Base-by-base conservation (phyloP, 164 flowering plant genomes). In the Annona cherimola region DNA sequence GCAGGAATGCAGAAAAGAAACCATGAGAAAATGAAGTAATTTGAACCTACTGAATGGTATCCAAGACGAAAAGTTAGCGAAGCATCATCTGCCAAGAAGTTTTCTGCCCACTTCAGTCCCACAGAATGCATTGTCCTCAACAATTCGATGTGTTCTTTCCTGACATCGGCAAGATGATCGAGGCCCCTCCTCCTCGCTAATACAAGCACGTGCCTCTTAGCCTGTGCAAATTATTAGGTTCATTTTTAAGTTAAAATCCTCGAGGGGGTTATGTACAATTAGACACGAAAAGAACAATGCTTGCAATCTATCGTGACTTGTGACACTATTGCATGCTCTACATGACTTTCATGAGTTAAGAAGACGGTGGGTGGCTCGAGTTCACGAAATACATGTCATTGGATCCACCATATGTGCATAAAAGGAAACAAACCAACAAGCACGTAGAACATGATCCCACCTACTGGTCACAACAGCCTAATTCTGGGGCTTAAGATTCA, bases 11-110 rank as follows among this genome's bases (percentile, higher is more conserved):
- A 46, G 57, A n/a, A 14, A 20, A 68, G n/a, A 19, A 43, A 68
- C 55, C 19, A 20, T 43, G 7, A 40, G 61, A 45, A 40, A 26
- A 35, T 4, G 42, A 72, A 50, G 9, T 50, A 50, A 50, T 3
- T 50, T 14, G 67, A 26, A 50, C 86, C 71, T 84, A 92, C 99
- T 78, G 94, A 94, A 81, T 94, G 99, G 67, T 89, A 94, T 70
- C 99, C 99, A 44, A 92, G 87, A 42, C 99, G 97, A 74, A 94
- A 94, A 63, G 81, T 76, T 77, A 88, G 77, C 14, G 91, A 83
- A 4, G 82, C 64, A 81, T 92, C 91, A 66, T 91, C 94, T 39
- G 73, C 76, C 55, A 87, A 59, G 54, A 85, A 87, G 77, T 81
- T 89, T 75, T 83, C 74, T 14, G 84, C 89, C 97, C 94, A 91